phyloP scores from a whole-genome alignment of 1,284 basidiomycete genomes.

The Puccinia brachypodii region DNA sequence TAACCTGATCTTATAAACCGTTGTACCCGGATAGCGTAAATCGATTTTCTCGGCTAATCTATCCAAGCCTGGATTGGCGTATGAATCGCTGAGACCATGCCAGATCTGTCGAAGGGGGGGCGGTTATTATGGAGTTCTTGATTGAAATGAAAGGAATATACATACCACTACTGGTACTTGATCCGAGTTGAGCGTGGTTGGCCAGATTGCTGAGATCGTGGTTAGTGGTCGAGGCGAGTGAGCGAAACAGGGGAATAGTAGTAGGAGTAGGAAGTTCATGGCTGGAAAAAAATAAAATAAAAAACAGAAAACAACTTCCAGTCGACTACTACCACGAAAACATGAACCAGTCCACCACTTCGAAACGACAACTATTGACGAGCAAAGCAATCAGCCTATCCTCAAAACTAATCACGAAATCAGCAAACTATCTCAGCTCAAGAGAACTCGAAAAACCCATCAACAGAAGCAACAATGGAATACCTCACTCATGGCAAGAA shows the following conservation, averaged over 20 bases:
- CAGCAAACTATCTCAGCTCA: conserved; percentile 25
- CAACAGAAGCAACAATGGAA: conserved; percentile 16
- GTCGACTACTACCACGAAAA: background rate
- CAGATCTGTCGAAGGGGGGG: conserved; percentile 51
- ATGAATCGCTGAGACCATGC: conserved; percentile 57
- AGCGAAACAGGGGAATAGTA: background rate
- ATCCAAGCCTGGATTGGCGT: conserved; percentile 53
- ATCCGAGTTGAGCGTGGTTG: background rate
- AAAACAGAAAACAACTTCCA: background rate
- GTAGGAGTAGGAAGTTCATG: background rate
- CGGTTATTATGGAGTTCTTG: background rate
- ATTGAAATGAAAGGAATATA: background rate
- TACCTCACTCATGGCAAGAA: background rate
- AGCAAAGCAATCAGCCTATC: conserved; percentile 34
- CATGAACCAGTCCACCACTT: background rate
- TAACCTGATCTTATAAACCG: conserved; percentile 53
- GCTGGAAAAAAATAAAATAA: background rate
- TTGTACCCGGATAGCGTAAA: conserved; percentile 55
- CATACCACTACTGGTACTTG: conserved; percentile 14
- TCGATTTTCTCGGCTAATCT: conserved; percentile 52
- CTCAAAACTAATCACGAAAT: conserved; percentile 39
- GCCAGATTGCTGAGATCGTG: background rate
- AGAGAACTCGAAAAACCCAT: conserved; percentile 30
- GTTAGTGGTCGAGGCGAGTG: too few relatives aligned
- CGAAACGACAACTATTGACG: conserved; percentile 3